Conservation (phyloP, 2,329 filamentous ascomycete species). For the Beauveria medogensis region DNA sequence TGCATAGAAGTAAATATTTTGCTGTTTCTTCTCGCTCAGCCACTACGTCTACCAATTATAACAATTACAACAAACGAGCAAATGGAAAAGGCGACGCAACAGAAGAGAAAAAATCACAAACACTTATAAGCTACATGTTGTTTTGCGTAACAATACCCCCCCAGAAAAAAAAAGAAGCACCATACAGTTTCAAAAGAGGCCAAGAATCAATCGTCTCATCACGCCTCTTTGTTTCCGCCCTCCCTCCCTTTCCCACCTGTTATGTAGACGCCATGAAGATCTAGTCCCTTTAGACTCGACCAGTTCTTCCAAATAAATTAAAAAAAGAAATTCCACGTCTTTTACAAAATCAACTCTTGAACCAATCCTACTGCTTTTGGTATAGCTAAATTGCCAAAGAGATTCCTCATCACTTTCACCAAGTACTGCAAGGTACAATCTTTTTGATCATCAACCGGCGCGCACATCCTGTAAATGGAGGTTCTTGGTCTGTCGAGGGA, state of each 20-base stretch:
- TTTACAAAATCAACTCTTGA: not conserved
- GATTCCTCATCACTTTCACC: not conserved
- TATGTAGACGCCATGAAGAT: slow-evolving; percentile 9
- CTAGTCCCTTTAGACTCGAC: not conserved
- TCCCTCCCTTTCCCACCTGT: slow-evolving; percentile 3
- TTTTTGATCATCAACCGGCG: slow-evolving; percentile 20
- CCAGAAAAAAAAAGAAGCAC: not conserved
- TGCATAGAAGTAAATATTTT: no score
- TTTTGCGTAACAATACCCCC: not conserved
- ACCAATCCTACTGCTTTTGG: not conserved
- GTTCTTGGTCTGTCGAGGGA: slow-evolving; percentile 49
- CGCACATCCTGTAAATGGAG: slow-evolving; percentile 28
- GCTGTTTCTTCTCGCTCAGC: no score
- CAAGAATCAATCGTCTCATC: not conserved
- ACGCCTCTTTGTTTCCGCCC: not conserved
- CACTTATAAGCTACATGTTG: not conserved
- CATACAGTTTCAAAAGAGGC: not conserved
- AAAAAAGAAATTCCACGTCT: slow-evolving; percentile 1
- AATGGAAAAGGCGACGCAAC: no score
- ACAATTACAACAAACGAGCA: not conserved
- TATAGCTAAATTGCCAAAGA: not conserved
- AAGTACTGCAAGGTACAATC: not conserved
- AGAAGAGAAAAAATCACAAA: not conserved
- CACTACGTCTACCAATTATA: no score
- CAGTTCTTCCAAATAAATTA: slow-evolving; percentile 15